Evolutionary conservation across 148 eudicot species (phyloP).

Genomic region (Rhododendron henanense): DNA sequence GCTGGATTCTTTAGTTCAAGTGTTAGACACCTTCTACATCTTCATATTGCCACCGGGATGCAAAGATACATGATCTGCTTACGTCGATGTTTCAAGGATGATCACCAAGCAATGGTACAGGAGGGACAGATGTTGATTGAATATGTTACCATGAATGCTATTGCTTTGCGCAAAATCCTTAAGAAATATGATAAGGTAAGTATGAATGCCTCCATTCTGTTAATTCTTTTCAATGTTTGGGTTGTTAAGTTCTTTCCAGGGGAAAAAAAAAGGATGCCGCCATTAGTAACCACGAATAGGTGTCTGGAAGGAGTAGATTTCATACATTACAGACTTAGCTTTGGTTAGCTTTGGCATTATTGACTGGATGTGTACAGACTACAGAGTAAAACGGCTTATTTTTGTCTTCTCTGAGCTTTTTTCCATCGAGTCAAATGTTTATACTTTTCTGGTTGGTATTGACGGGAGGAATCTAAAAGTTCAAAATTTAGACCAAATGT

Average conservation of each 20-base stretch:
- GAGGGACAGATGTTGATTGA: conserved; percentile 29
- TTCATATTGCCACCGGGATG: conserved; percentile 25
- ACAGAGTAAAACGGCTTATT: background rate
- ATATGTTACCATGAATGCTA: conserved; percentile 34
- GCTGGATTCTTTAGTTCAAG: conserved; percentile 35
- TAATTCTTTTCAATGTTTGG: background rate
- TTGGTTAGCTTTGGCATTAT: background rate
- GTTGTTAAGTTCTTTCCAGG: background rate
- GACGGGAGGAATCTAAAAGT: background rate
- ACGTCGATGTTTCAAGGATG: conserved; percentile 22
- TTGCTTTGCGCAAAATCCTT: conserved; percentile 35
- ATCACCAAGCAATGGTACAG: conserved; percentile 23
- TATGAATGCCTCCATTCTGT: background rate
- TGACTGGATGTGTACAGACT: background rate
- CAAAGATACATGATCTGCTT: conserved; percentile 20
- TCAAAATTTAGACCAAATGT: background rate
- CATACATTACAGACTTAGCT: background rate
- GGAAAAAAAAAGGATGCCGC: background rate
- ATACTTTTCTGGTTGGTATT: background rate
- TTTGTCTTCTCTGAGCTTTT: background rate
- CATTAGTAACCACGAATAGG: background rate
- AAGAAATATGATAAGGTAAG: conserved; percentile 43
- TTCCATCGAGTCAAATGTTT: background rate
- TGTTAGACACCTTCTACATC: conserved; percentile 29
- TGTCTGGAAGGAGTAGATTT: background rate